phyloP scores from a whole-genome alignment of 2,329 filamentous ascomycete species.

The Colletotrichum scovillei region DNA sequence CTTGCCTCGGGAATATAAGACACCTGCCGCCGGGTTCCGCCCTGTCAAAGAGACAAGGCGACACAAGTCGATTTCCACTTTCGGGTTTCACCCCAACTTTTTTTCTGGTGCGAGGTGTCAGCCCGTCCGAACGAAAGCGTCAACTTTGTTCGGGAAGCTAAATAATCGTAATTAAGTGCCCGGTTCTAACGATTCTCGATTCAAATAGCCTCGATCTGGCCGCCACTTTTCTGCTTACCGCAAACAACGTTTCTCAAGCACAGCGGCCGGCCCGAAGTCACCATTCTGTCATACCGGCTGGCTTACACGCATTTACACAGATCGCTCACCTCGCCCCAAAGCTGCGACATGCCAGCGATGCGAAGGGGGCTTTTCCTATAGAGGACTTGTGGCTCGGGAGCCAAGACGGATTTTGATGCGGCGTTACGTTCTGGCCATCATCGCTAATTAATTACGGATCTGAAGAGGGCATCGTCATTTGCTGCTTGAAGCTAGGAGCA shows the following conservation, averaged over 20 bases:
- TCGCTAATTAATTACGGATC: not conserved
- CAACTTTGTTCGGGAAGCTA: not conserved
- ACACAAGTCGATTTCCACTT: constrained; percentile 26
- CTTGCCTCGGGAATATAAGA: constrained; percentile 31
- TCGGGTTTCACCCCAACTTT: not conserved
- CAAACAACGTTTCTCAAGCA: not conserved
- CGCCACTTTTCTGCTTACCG: not conserved
- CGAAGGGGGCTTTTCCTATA: not conserved
- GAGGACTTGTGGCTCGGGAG: not conserved
- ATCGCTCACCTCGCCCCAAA: not conserved
- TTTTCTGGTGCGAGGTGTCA: not conserved
- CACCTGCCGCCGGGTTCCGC: constrained; percentile 38
- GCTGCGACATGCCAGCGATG: not conserved
- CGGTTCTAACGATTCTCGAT: not conserved
- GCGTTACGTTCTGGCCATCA: not conserved
- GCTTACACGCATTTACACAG: not conserved
- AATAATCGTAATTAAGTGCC: not conserved
- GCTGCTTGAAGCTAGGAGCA: no score
- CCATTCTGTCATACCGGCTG: not conserved
- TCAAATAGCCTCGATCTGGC: not conserved
- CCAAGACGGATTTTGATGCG: not conserved
- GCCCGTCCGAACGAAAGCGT: not conserved
- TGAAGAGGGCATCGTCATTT: not conserved
- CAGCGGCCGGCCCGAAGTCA: not conserved
- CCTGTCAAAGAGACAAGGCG: constrained; percentile 40